Evolutionary conservation across 208 protist genomes (phyloP).

Genomic region (Trichomonas gallinae): DNA sequence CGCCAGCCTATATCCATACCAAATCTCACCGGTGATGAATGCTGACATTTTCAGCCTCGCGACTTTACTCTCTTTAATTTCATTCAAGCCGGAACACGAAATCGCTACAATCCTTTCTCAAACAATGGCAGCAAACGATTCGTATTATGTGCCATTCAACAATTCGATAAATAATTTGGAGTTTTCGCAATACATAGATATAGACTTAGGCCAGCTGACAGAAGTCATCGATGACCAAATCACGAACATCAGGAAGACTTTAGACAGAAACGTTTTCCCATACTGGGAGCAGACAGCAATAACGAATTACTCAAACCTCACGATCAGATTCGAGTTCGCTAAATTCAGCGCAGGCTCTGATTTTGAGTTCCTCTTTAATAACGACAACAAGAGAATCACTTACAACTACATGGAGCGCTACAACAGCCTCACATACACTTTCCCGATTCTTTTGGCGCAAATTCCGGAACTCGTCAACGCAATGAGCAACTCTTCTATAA

Average conservation of each 20-base stretch:
- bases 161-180: neutral
- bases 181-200: neutral
- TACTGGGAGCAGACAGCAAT: neutral
- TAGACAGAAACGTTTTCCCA: neutral
- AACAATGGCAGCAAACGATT: neutral
- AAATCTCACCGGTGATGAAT: neutral
- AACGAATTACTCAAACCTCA: neutral
- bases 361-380: neutral
- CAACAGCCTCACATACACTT: neutral
- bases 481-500: neutral
- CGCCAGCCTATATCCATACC: neutral
- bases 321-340: neutral
- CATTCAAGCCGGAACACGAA: neutral
- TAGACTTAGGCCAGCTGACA: neutral
- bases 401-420: neutral
- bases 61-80: neutral
- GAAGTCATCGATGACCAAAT: neutral
- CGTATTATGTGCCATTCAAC: neutral
- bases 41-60: neutral
- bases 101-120: neutral
- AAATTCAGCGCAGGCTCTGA: neutral
- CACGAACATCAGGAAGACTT: neutral
- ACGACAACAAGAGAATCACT: neutral
- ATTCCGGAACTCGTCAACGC: neutral
- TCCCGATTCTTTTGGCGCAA: neutral